Base-by-base conservation (phyloP, 139 green algal genomes). In the Ulvella scutata region DNA sequence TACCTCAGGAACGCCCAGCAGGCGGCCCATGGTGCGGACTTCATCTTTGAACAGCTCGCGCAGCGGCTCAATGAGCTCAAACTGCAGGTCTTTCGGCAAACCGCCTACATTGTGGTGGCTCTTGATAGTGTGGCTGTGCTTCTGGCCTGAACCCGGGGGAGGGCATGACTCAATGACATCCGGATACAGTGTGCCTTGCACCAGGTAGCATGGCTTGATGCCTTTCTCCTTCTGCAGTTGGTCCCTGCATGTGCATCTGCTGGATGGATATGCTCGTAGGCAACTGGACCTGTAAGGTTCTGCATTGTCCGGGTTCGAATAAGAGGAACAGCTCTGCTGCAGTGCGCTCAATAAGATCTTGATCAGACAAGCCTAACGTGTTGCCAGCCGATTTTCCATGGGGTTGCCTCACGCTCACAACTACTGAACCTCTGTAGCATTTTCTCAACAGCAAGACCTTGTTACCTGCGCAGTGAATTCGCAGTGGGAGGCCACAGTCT, bases 71-170 rank as follows among this genome's bases (percentile, higher is more conserved):
- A 98, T 91, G 37, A 99, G 90, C 43, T 88, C 86, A 79, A 99
- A 98, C 75, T 94, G 83, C 51, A 99, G 83, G 79, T 99, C 89
- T 82, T 97, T 92, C 21, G 95, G 95, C 79, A 99, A 86, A 23
- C 95, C 95, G 26, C 95, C 95, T 44, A 99, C 95, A 84, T 99
- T 99, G 88, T 99, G 95, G 82, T 99, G 95, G 74, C 83, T 93
- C 88, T 99, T 99, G 88, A 99, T 99, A 43, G 88, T 98, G 89
- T 99, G 95, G 75, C 82, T 92, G 89, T 99, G 93, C 87, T 97
- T 98, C 88, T 96, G 79, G 61, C 84, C 89, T 40, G 79, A 92
- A 75, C 95, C 95, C 13, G 95, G 95, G 2, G 95, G 95, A 23
- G 95, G 95, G 81, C 91, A 97, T 3, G 88, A 96, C 87, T 99